phyloP scores from a whole-genome alignment of 768 basidiomycete genomes.

The Leccinum sublutescens region DNA sequence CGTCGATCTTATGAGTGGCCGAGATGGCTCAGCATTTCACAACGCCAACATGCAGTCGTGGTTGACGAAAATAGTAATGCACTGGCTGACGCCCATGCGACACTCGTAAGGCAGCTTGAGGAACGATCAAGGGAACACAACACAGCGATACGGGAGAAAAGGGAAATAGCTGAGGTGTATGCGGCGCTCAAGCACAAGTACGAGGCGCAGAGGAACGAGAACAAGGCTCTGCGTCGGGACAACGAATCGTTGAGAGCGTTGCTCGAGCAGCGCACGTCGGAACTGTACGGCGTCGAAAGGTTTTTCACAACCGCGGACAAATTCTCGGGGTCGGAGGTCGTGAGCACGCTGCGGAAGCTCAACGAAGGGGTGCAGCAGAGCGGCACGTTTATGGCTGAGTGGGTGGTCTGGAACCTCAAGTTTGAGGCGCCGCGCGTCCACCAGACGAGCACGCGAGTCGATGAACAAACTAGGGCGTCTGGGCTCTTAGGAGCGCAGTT shows the following conservation, averaged over 20 bases:
- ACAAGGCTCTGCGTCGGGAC: background rate
- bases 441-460: conserved; percentile 2
- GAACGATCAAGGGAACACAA: conserved; percentile 4
- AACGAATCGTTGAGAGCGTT: conserved; percentile 18
- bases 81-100: background rate
- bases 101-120: background rate
- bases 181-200: conserved; percentile 6
- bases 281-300: conserved; percentile 41
- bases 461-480: conserved; percentile 10
- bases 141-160: conserved; percentile 2
- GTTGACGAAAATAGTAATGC: background rate
- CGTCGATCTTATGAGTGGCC: too few relatives aligned
- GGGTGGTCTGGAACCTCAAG: conserved; percentile 38
- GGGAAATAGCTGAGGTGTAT: background rate
- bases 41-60: background rate
- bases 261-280: conserved; percentile 40
- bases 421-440: conserved; percentile 14
- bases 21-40: too few relatives aligned
- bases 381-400: conserved; percentile 43
- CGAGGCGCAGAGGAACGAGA: conserved; percentile 13
- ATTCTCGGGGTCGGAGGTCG: conserved; percentile 45
- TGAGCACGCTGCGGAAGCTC: conserved; percentile 40
- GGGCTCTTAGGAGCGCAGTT: conserved; percentile 16
- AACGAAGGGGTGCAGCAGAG: conserved; percentile 47
- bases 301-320: conserved; percentile 43